Evolutionary conservation across 306 rosid genomes (phyloP).

Genomic region (Begonia peltatifolia): DNA sequence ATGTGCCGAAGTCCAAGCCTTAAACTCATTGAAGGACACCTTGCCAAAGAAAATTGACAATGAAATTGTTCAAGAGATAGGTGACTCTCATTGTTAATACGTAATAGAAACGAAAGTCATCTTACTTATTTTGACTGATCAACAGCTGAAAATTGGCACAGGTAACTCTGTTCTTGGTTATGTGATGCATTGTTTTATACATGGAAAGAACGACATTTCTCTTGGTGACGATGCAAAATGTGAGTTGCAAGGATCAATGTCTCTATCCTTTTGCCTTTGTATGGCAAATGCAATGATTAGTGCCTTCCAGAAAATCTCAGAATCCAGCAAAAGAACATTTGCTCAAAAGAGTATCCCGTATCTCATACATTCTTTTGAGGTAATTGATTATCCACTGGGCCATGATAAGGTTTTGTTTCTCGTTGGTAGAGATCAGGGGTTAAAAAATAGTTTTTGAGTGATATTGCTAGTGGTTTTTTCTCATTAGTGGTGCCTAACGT

Average conservation of each 20-base stretch:
- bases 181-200: constrained; percentile 30
- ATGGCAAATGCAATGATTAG: constrained; percentile 93
- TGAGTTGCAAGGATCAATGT: constrained; percentile 11
- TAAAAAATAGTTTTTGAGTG: constrained; percentile 6
- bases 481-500: constrained; percentile 13
- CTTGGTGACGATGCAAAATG: constrained; percentile 5
- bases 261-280: constrained; percentile 54
- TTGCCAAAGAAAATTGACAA: constrained; percentile 14
- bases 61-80: constrained; percentile 23
- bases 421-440: constrained; percentile 2
- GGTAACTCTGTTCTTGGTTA: constrained; percentile 25
- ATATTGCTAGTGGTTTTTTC: constrained; percentile 12
- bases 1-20: constrained; percentile 56
- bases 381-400: constrained; percentile 14
- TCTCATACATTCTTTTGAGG: constrained; percentile 50
- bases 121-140: constrained; percentile 2
- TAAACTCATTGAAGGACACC: constrained; percentile 20
- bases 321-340: constrained; percentile 35
- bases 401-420: constrained; percentile 2
- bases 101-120: constrained; percentile 7
- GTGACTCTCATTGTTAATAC: constrained; percentile 15
- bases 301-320: constrained; percentile 65
- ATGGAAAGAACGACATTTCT: constrained; percentile 15
- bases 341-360: constrained; percentile 41
- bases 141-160: constrained; percentile 24